Percentiles rank a stretch among this genome's conserved stretches.
phyloP scores from a whole-genome alignment of 2,329 filamentous ascomycete genomes.

The Fonsecaea monophora region DNA sequence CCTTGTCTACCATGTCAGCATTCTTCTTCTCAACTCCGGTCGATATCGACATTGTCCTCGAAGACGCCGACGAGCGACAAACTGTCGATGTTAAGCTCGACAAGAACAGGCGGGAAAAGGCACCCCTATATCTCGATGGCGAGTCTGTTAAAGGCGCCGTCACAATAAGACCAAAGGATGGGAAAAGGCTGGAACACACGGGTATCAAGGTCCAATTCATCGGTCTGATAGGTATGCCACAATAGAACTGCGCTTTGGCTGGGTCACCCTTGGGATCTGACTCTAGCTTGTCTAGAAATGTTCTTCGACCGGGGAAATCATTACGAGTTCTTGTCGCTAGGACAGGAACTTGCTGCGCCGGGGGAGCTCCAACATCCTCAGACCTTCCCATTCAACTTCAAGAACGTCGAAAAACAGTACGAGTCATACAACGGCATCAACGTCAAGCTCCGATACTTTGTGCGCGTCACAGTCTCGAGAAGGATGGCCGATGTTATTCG shows the following conservation, averaged over 20 bases:
- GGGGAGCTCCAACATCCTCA: slow-evolving; percentile 98
- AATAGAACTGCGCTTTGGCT: slow-evolving; percentile 25
- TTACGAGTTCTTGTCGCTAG: slow-evolving; percentile 97
- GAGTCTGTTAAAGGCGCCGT: slow-evolving; percentile 97
- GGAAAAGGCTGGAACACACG: slow-evolving; percentile 95
- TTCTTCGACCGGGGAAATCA: slow-evolving; percentile 99
- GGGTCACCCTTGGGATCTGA: slow-evolving; percentile 11
- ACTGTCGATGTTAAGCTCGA: slow-evolving; percentile 98
- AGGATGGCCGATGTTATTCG: slow-evolving; percentile 98
- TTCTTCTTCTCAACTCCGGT: slow-evolving; percentile 98
- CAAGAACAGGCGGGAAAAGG: slow-evolving; percentile 96
- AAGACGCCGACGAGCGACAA: slow-evolving; percentile 89
- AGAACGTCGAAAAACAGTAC: slow-evolving; percentile 99
- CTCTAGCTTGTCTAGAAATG: slow-evolving; percentile 72
- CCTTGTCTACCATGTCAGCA: slow-evolving; percentile 75
- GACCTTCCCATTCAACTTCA: slow-evolving; percentile 99
- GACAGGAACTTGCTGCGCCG: slow-evolving; percentile 94
- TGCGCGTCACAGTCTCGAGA: slow-evolving; percentile 92
- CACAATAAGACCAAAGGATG: slow-evolving; percentile 95
- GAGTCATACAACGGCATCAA: slow-evolving; percentile 99
- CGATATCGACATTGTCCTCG: slow-evolving; percentile 98
- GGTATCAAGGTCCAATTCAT: slow-evolving; percentile 99
- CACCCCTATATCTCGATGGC: slow-evolving; percentile 95
- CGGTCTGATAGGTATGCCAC: slow-evolving; percentile 81
- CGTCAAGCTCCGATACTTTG: slow-evolving; percentile 97